Evolutionary conservation across 2,329 filamentous ascomycete species (phyloP), one percentile per base, ranked within the genome.

Genomic region (Mollisia scopiformis): DNA sequence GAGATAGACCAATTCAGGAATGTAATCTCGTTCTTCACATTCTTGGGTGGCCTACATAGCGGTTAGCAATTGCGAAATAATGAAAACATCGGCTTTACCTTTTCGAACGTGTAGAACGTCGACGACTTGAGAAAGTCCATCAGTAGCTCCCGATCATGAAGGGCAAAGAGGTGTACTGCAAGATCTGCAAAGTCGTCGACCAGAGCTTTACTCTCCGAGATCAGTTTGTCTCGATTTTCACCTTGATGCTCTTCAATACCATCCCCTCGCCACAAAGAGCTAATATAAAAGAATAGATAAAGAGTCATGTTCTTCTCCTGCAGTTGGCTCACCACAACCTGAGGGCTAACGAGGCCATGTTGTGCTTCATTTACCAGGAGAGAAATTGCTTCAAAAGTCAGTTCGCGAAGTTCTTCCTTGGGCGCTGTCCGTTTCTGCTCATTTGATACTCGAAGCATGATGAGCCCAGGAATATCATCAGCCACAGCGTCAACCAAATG

Each of bases 1-100:
- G 1, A 99, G 85, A 71, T 95, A 95, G 14, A 99, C 94, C n/a
- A 98, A 84, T 74, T 99, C 95, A 37, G 92, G 90, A 51, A 96
- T 90, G 75, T 91, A 98, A 67, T 89, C 87, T 66, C 86, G 84
- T 14, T 82, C 79, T 75, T 98, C 93, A 72, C 95, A 99, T 69
- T 96, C 87, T 83, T 79, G 84, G 65, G 78, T 90, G 74, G 77
- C 92, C 86, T 83, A 75, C 5, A 59, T 30, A 23, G 21, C 51
- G n/a, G 19, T 68, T 59, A 70, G 67, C 8, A 64, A 7, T 16
- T 33, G 31, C 13, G 11, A 23, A 3, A 41, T 27, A 27, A 27
- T 27, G 51, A 27, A 19, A 21, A n/a, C 51, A 52, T 41, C 6
- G 28, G 43, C 23, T 71, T 57, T 66, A 84, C 84, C 78, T 86